phyloP scores from a whole-genome alignment of 108 stramenopile genomes.

The Pseudonitzschia pungens region DNA sequence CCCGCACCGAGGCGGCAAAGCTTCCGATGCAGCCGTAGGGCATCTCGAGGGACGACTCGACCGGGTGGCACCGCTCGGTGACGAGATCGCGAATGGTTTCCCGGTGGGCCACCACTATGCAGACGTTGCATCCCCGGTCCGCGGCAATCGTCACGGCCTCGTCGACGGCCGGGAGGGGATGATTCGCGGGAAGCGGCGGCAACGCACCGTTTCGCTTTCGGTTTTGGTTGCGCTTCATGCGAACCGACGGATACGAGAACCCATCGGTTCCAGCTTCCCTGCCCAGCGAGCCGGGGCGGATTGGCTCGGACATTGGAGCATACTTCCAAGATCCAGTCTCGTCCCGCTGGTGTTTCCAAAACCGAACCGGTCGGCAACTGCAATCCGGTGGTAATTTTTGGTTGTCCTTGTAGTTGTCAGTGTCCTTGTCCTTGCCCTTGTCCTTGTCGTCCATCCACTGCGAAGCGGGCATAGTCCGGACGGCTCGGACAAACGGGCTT shows the following conservation, averaged over 20 bases:
- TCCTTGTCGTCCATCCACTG: background rate
- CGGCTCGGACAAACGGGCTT: background rate
- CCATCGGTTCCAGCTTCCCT: background rate
- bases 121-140: background rate
- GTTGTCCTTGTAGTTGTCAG: too few species aligned
- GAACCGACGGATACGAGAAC: background rate
- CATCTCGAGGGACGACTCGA: background rate
- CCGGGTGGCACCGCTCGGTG: background rate
- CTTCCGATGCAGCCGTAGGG: background rate
- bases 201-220: too few species aligned
- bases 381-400: background rate
- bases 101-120: conserved; percentile 3
- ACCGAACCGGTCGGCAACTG: background rate
- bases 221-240: background rate
- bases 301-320: background rate
- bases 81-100: conserved; percentile 1
- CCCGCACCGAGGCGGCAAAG: background rate
- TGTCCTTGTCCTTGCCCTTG: background rate
- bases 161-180: background rate
- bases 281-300: background rate
- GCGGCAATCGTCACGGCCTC: background rate
- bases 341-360: background rate
- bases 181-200: background rate
- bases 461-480: background rate
- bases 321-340: background rate